Base-by-base conservation (phyloP, 2,329 filamentous ascomycete species). In the Colletotrichum sp. region DNA sequence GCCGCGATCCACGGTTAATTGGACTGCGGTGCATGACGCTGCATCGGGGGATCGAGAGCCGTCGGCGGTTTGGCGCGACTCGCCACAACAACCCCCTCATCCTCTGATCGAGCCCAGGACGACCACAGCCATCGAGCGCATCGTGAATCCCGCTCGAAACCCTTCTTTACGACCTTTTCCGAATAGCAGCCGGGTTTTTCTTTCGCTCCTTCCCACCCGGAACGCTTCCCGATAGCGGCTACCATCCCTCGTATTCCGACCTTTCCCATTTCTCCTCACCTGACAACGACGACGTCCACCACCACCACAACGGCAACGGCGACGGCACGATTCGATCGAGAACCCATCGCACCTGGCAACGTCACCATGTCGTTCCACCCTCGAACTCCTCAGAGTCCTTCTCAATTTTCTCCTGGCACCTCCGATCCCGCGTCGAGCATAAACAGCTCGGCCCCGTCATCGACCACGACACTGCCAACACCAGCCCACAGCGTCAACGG, bases 351-450 rank as follows among this genome's bases (percentile, higher is more conserved):
- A 77, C 76, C 78, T 77, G 56, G 79, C 79, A 83, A 79, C 80
- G 82, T 84, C 86, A 89, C 84, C 84, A 93, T 93, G 91, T 91
- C 90, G 85, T 92, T 90, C 87, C 91, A 92, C 83, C 91, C 91
- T 80, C 91, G 91, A 81, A 93, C 91, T 79, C 92, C 92, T 82
- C 91, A 93, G 87, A 93, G 91, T 83, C 91, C 91, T 82, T 92
- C 90, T 82, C 90, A 92, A 82, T 87, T 89, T 81, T 92, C 90
- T 78, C 89, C 90, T 77, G 89, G 86, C 79, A 89, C 87, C 78
- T 88, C 86, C 81, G 89, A 90, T 80, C 85, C 84, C 78, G 85
- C 84, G 79, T 86, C 85, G 75, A 90, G 87, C 85, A 86, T 87
- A 81, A 87, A 86, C 79, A 86, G 84, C 78, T 90, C 89, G 72